These are phyloP conservation scores for Colletotrichum sp. DNA, from an alignment of 2,329 filamentous ascomycete genomes.

Conservation along the genomic window DNA sequence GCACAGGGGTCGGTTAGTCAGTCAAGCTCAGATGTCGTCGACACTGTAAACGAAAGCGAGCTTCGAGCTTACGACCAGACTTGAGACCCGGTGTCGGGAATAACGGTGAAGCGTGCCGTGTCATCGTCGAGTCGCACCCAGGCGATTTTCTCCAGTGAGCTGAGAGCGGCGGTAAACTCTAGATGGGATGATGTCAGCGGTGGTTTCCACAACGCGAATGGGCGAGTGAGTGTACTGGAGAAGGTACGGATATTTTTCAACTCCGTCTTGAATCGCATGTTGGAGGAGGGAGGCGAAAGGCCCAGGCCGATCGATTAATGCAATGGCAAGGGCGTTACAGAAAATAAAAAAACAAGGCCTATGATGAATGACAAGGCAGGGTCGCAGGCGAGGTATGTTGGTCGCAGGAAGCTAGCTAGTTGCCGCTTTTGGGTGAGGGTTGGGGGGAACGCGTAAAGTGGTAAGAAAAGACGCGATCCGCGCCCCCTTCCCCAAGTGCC, in stretches of 20 bases:
- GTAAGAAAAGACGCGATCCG: background rate
- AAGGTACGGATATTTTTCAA: slow-evolving; percentile 71
- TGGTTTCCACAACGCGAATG: background rate
- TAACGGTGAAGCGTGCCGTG: slow-evolving; percentile 90
- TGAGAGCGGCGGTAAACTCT: slow-evolving; percentile 70
- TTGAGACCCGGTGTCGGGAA: slow-evolving; percentile 92
- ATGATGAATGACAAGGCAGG: background rate
- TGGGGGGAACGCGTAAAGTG: background rate
- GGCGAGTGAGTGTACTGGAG: slow-evolving; percentile 52
- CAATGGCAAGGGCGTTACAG: background rate
- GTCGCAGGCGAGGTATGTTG: background rate
- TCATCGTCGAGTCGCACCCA: slow-evolving; percentile 91
- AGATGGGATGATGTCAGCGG: background rate
- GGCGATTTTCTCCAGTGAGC: slow-evolving; percentile 78
- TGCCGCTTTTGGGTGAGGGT: background rate
- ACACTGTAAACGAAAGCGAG: background rate
- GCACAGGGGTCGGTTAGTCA: background rate
- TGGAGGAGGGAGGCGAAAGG: slow-evolving; percentile 19
- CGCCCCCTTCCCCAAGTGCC: background rate
- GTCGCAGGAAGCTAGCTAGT: background rate
- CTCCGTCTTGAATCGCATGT: slow-evolving; percentile 71
- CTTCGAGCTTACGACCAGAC: slow-evolving; percentile 81
- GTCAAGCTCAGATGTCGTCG: background rate
- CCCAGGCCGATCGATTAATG: background rate
- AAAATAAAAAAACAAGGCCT: background rate